Base-by-base conservation (phyloP, 148 eudicot species). In the Chenopodium formosanum region DNA sequence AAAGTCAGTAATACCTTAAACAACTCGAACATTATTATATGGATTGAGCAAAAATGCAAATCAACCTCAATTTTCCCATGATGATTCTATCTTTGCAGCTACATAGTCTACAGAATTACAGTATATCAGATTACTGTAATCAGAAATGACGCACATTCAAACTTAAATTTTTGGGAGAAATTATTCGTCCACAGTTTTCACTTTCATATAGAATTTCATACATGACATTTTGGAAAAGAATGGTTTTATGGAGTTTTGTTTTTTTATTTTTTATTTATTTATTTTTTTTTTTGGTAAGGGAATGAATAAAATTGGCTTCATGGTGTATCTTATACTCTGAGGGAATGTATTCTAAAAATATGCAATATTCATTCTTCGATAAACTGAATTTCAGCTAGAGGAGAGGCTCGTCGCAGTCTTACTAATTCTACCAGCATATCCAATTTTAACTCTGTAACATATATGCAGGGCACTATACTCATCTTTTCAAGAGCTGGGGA, bases 381-480 rank as follows among this genome's bases (percentile, higher is more conserved):
- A 67, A 96, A 92, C 56, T 83, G 46, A 63, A 97, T 85, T 80
- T 88, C 88, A 77, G 99, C 99, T 78, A 75, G 82, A 29, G 97
- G 83, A 86, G 99, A 97, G 74, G 98, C 97, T 65, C 99, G 87
- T 9, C 90, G 89, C 88, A 91, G 91, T 81, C 91, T 88, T 87
- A 91, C 78, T 86, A 97, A 85, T 75, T 91, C 89, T 6, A 91
- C 82, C 82, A 94, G 72, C 91, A 94, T 87, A 76, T 84, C 87
- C 82, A 92, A 40, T 82, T 84, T 87, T 75, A 88, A 89, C 20
- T 90, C 92, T 0, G 91, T 64, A 56, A 83, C 90, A 83, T 91
- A 91, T 46, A 82, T 50, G 81, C 89, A 84, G 60, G 99, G 98
- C 6, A 86, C 77, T 77, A 97, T 82, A 69, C 85, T 87, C 92